Conservation (phyloP, 768 basidiomycete species). For the Tephrocybe rancida region DNA sequence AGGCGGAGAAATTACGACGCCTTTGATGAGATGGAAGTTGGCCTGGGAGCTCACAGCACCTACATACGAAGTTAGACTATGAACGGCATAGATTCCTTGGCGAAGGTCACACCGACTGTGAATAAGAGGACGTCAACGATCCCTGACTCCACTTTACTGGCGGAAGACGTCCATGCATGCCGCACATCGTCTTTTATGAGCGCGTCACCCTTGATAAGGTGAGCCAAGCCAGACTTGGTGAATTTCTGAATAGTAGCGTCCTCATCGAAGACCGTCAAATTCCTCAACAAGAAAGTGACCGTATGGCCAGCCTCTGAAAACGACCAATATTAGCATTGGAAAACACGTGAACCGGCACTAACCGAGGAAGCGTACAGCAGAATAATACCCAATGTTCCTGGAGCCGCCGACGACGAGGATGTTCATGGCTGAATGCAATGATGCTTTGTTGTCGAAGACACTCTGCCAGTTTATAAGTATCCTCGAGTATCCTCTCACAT, state of each 20-base stretch:
- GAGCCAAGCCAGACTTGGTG: constrained; percentile 51
- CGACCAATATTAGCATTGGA: neutral
- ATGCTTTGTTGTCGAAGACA: too few species aligned
- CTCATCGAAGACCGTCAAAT: constrained; percentile 49
- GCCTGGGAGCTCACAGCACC: neutral
- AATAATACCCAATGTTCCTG: neutral
- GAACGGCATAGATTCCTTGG: neutral
- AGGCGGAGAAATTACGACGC: constrained; percentile 47
- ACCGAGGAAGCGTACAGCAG: neutral
- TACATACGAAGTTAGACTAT: too few species aligned
- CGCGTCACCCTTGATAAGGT: constrained; percentile 63
- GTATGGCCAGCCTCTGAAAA: constrained; percentile 54
- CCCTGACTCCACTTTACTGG: constrained; percentile 16
- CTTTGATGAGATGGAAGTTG: constrained; percentile 47
- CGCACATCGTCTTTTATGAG: constrained; percentile 52
- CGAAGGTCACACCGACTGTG: constrained; percentile 50
- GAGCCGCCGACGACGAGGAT: constrained; percentile 1
- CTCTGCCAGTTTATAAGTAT: too few species aligned
- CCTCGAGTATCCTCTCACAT: too few species aligned
- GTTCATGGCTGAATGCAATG: neutral
- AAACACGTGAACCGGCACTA: too few species aligned
- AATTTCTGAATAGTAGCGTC: constrained; percentile 53
- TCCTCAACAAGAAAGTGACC: constrained; percentile 67
- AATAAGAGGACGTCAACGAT: constrained; percentile 60
- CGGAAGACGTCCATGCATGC: constrained; percentile 52